Percentiles rank a stretch among this genome's conserved stretches.
Conservation (phyloP, 108 stramenopile genomes). For the Chaetoceros muelleri region DNA sequence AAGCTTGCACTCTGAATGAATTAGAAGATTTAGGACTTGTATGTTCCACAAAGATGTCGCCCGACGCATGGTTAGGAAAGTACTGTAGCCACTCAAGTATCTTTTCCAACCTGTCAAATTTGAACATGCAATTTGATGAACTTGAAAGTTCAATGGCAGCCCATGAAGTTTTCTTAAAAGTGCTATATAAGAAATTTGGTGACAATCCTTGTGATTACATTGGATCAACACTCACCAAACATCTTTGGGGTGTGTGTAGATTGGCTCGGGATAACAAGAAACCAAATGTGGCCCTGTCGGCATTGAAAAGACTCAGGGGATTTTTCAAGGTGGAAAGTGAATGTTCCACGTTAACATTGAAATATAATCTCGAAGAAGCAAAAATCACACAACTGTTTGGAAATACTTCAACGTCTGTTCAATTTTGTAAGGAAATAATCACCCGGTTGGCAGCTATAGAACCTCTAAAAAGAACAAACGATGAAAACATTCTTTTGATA, state of each 20-base stretch:
- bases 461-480: conserved; percentile 22
- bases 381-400: conserved; percentile 37
- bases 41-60: not conserved
- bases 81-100: not conserved
- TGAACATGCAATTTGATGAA: not conserved
- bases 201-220: too few species aligned
- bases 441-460: conserved; percentile 4
- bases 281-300: not conserved
- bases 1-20: not conserved
- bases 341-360: conserved; percentile 8
- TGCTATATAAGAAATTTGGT: not conserved
- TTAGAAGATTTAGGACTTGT: not conserved
- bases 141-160: not conserved
- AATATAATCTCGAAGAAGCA: conserved; percentile 64
- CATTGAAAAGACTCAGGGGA: not conserved
- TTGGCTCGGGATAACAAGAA: not conserved
- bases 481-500: conserved; percentile 15
- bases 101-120: too few species aligned
- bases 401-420: conserved; percentile 49
- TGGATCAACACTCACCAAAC: too few species aligned
- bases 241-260: too few species aligned
- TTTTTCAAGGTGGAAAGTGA: not conserved
- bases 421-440: conserved; percentile 36
- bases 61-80: not conserved
- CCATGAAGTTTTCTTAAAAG: not conserved